A percentile compares a stretch with the other conserved stretches of the same genome.
Evolutionary conservation across 768 basidiomycete genomes (phyloP).

Genomic region (Tricholoma saponaceum): DNA sequence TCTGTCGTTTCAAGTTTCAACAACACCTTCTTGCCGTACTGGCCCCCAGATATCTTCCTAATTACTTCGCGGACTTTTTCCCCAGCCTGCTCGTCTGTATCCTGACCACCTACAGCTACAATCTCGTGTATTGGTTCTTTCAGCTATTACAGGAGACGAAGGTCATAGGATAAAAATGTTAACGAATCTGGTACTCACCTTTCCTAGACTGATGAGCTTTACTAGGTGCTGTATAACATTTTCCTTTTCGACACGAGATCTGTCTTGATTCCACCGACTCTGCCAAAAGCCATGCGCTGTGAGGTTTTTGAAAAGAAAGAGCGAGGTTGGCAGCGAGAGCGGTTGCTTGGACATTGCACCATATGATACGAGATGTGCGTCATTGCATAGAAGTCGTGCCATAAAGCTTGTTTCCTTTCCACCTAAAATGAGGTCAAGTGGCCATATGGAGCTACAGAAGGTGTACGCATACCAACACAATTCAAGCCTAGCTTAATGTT

Average conservation of each 20-base stretch:
- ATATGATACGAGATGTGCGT: slow-evolving; percentile 79
- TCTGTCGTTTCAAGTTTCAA: slow-evolving; percentile 30
- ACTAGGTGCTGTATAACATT: slow-evolving; percentile 48
- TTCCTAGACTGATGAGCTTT: slow-evolving; percentile 47
- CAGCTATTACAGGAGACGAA: slow-evolving; percentile 39
- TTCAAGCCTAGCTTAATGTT: slow-evolving; percentile 45
- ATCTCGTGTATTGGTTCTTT: slow-evolving; percentile 68
- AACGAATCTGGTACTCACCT: slow-evolving; percentile 31
- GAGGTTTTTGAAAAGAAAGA: slow-evolving; percentile 84
- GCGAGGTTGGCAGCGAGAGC: slow-evolving; percentile 67
- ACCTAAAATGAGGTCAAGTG: slow-evolving; percentile 23
- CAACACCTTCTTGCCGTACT: slow-evolving; percentile 40
- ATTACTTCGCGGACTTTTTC: slow-evolving; percentile 50
- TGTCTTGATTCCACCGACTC: slow-evolving; percentile 59
- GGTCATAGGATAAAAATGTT: background rate
- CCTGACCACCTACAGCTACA: slow-evolving; percentile 40
- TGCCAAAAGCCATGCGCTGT: slow-evolving; percentile 79
- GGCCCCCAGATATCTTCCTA: slow-evolving; percentile 29
- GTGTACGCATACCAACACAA: slow-evolving; percentile 37
- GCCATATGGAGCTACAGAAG: background rate
- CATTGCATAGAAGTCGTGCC: slow-evolving; percentile 59
- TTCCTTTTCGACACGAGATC: slow-evolving; percentile 44
- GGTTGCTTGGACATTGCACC: slow-evolving; percentile 90
- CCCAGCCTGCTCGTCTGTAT: slow-evolving; percentile 33
- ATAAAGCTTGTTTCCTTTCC: slow-evolving; percentile 65